Conservation (phyloP, 1,139 yeast genomes). For the Scheffersomyces illinoinensis region DNA sequence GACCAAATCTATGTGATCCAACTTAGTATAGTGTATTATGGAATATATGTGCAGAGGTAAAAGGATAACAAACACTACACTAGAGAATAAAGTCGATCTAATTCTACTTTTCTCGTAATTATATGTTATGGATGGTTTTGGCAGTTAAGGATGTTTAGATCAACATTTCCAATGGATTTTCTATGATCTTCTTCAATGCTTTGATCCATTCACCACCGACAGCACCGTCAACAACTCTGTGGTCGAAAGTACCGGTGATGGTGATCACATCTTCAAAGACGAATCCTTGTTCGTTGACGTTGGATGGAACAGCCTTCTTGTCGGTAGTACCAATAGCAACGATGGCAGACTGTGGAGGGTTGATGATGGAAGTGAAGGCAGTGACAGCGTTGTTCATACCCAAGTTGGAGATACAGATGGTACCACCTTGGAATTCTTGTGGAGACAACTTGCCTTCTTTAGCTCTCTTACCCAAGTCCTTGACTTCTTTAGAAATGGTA, state of each 20-base stretch:
- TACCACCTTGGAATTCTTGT: conserved; percentile 99
- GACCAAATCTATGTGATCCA: neutral
- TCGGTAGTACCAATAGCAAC: conserved; percentile 92
- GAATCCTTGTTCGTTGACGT: conserved; percentile 87
- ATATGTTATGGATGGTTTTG: neutral
- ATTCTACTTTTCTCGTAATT: neutral
- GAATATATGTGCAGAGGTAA: conserved; percentile 1
- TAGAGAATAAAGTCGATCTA: neutral
- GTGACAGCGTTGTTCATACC: conserved; percentile 97
- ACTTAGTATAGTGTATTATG: neutral
- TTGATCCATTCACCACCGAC: conserved; percentile 96
- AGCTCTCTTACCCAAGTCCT: conserved; percentile 95
- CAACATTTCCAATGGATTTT: conserved; percentile 93
- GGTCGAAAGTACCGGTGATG: conserved; percentile 96
- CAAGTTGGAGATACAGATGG: conserved; percentile 95
- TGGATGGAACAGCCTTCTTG: conserved; percentile 92
- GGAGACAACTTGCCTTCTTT: conserved; percentile 90
- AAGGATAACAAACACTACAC: neutral
- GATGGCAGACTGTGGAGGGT: conserved; percentile 96
- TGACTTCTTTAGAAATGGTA: conserved; percentile 76
- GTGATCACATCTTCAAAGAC: conserved; percentile 88
- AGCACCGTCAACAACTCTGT: conserved; percentile 96
- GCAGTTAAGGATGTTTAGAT: conserved; percentile 41
- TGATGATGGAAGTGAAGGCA: conserved; percentile 91
- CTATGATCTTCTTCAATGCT: conserved; percentile 86